phyloP scores from a whole-genome alignment of 257 asterid species.

The Sherardia arvensis region DNA sequence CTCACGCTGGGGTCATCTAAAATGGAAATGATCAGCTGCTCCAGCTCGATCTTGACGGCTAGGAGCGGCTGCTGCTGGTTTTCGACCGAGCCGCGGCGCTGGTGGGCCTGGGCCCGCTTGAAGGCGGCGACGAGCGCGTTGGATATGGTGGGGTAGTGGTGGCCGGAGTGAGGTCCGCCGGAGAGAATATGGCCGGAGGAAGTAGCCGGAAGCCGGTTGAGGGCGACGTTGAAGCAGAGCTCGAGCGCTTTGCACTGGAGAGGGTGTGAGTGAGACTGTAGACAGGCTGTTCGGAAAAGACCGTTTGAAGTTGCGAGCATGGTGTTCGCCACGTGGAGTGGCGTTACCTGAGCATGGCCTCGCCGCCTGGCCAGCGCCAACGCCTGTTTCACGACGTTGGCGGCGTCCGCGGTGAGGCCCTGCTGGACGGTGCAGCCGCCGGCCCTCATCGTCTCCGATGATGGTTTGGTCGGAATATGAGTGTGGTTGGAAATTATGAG shows the following conservation, averaged over 20 bases:
- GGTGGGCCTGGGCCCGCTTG: constrained; percentile 94
- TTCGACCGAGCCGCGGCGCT: constrained; percentile 66
- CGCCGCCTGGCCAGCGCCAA: constrained; percentile 63
- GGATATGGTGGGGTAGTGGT: constrained; percentile 48
- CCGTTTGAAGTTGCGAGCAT: constrained; percentile 60
- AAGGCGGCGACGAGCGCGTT: constrained; percentile 90
- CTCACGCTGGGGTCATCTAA: constrained; percentile 91
- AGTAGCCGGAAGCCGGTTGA: constrained; percentile 69
- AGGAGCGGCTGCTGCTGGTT: constrained; percentile 53
- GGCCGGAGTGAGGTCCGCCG: constrained; percentile 18
- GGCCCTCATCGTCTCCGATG: constrained; percentile 54
- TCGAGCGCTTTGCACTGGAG: constrained; percentile 90
- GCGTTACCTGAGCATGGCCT: constrained; percentile 92
- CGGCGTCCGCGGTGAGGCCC: constrained; percentile 47
- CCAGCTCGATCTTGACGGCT: constrained; percentile 60
- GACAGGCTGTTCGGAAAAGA: constrained; percentile 52
- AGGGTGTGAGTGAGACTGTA: constrained; percentile 72
- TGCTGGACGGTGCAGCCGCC: constrained; percentile 63
- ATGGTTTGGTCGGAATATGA: not conserved
- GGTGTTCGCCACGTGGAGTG: constrained; percentile 79
- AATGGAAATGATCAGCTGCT: constrained; percentile 75
- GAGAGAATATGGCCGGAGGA: constrained; percentile 37
- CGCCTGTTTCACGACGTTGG: constrained; percentile 51
- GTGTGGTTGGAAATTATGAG: not conserved
- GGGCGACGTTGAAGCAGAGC: constrained; percentile 92